Percentiles rank a stretch among this genome's conserved stretches.
Conservation (phyloP, 441 rosid species). For the Eruca vesicaria region DNA sequence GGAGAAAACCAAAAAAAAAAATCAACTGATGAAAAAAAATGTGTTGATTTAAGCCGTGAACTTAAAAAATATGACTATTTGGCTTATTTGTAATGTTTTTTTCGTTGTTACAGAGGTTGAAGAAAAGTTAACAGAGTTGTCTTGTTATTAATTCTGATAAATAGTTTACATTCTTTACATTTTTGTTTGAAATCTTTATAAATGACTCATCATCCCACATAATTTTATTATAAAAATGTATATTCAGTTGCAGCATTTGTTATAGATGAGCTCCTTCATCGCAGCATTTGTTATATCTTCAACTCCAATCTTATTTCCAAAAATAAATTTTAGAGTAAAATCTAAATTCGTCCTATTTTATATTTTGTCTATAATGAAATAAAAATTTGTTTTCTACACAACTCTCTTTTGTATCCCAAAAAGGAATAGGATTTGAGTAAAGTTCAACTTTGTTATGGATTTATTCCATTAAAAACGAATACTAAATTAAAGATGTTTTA, state of each 20-base stretch:
- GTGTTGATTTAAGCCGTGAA: not conserved
- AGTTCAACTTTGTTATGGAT: not conserved
- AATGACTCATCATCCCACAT: not conserved
- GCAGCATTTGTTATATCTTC: not conserved
- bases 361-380: not conserved
- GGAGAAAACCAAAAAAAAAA: not conserved
- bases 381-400: not conserved
- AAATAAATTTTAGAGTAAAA: not conserved
- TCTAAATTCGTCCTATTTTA: not conserved
- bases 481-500: not conserved
- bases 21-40: not conserved
- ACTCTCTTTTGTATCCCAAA: not conserved
- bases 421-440: not conserved
- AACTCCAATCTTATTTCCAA: not conserved
- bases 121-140: not conserved
- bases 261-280: too few relatives aligned
- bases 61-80: not conserved
- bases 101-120: slow-evolving; percentile 10
- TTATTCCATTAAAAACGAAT: not conserved
- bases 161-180: not conserved
- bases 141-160: not conserved
- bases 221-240: too few relatives aligned
- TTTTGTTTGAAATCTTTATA: not conserved
- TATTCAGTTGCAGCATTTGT: too few relatives aligned
- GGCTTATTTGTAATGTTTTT: slow-evolving; percentile 6